A percentile compares a stretch with the other conserved stretches of the same genome.
These are phyloP conservation scores for Penicillium arizonense DNA, from an alignment of 495 filamentous ascomycete species.

Conservation along the genomic window DNA sequence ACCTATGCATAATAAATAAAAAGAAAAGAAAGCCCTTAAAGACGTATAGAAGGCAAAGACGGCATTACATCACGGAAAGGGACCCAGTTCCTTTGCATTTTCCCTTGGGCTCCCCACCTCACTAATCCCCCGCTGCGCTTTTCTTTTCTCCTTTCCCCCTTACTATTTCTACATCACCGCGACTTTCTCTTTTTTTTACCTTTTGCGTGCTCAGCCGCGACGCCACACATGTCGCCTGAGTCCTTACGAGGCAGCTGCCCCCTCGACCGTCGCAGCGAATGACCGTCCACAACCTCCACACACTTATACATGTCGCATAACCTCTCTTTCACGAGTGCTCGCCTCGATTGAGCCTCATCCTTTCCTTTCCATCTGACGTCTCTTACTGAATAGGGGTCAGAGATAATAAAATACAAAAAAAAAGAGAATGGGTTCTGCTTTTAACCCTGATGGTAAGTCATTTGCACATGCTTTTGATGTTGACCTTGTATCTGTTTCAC, in stretches of 20 bases:
- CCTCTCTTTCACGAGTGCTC: slow-evolving; percentile 5
- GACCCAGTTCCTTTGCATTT: slow-evolving; percentile 16
- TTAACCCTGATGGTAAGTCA: slow-evolving; percentile 44
- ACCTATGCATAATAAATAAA: not conserved
- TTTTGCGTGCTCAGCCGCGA: slow-evolving; percentile 19
- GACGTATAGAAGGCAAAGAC: not conserved
- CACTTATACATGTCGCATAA: slow-evolving; percentile 20
- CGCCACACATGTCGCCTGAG: slow-evolving; percentile 38
- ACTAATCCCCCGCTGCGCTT: slow-evolving; percentile 26
- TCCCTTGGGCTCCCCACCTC: slow-evolving; percentile 43
- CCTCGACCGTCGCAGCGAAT: slow-evolving; percentile 26
- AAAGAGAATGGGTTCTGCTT: slow-evolving; percentile 40
- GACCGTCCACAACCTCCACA: slow-evolving; percentile 10
- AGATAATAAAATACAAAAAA: not conserved
- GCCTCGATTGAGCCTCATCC: slow-evolving; percentile 28
- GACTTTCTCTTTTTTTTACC: slow-evolving; percentile 3
- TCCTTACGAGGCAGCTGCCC: slow-evolving; percentile 40
- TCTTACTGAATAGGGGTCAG: not conserved
- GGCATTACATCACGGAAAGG: slow-evolving; percentile 23
- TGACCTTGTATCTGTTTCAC: slow-evolving; percentile 19
- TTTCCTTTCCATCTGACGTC: slow-evolving; percentile 3
- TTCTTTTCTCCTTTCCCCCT: slow-evolving; percentile 6
- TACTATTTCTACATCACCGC: not conserved
- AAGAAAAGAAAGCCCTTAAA: not conserved
- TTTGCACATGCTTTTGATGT: slow-evolving; percentile 12